Evolutionary conservation across 768 basidiomycete genomes (phyloP), one percentile per base, ranked within the genome.

Genomic region (Sporobolomyces roseus): DNA sequence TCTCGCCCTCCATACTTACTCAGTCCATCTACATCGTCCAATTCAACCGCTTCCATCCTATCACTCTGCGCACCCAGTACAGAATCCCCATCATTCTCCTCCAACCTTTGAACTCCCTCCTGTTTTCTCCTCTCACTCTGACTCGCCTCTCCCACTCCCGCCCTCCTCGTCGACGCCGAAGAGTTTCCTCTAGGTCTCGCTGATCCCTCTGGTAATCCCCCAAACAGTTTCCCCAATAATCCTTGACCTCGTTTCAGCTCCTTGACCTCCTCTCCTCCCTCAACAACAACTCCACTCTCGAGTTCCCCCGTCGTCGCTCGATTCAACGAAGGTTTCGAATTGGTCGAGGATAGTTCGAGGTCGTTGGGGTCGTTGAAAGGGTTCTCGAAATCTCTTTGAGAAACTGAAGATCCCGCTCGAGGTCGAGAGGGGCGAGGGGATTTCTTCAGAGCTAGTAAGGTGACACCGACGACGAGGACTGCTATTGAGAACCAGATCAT

Each of bases 361-460:
- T 63, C 56, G 61, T 69, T 52, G 36, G 27, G 50, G 66, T 63
- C 56, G 61, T 69, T 52, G 63, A 68, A 56, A 46, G 74, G 38
- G 76, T 76, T 68, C 78, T 79, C 36, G 73, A 48, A 62, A 68
- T 50, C 63, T 61, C 35, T 60, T 45, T 32, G 70, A 32, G 76
- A 54, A 30, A 75, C 66, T 36, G 77, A 77, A 27, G 77, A 74
- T 75, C 66, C 76, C 75, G 66, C 74, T 80, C 60, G 49, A 77
- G 64, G 36, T 73, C 52, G 77, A 61, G 27, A 74, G 68, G 80
- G 77, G 23, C 65, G 73, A 0, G 63, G 71, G 1, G 91, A 88
- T 75, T 93, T 92, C 81, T 97, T 93, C 80, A 90, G 86, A 5
- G 92, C 93, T 30, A 97, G 82, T 1, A 97, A 84, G n/a, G 93